Percentiles rank a stretch among this genome's conserved stretches.
These are phyloP conservation scores for Suhomyces chickasaworum DNA, from an alignment of 1,139 yeast species.

Conservation along the genomic window DNA sequence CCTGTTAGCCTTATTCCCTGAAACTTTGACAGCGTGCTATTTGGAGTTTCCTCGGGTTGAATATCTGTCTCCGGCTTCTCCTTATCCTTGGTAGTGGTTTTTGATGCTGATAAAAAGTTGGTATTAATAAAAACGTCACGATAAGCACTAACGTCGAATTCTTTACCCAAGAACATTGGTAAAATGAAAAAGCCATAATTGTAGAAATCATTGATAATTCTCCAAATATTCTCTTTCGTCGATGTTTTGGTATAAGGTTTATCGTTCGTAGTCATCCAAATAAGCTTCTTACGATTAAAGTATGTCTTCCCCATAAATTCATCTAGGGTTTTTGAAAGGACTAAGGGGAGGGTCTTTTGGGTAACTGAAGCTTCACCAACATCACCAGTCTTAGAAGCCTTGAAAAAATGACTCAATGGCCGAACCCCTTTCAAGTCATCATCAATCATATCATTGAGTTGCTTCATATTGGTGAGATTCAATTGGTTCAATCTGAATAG, in stretches of 20 bases:
- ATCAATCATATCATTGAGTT: constrained; percentile 34
- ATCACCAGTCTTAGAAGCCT: constrained; percentile 17
- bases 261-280: constrained; percentile 49
- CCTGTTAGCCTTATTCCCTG: constrained; percentile 9
- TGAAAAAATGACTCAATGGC: constrained; percentile 20
- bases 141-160: constrained; percentile 56
- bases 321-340: constrained; percentile 36
- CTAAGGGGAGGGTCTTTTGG: constrained; percentile 26
- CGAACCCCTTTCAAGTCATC: constrained; percentile 30
- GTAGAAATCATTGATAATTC: constrained; percentile 56
- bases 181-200: constrained; percentile 32
- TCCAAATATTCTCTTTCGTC: constrained; percentile 48
- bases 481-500: constrained; percentile 40
- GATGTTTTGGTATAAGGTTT: constrained; percentile 33
- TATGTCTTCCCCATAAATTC: constrained; percentile 34
- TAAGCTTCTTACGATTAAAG: constrained; percentile 39
- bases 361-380: constrained; percentile 12
- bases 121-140: constrained; percentile 57
- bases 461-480: constrained; percentile 44
- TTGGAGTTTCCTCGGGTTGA: not conserved
- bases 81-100: not conserved
- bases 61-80: too few relatives aligned
- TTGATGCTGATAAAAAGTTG: constrained; percentile 29
- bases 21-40: constrained; percentile 9
- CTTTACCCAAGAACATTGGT: constrained; percentile 58